Evolutionary conservation across 1,284 basidiomycete species (phyloP).

Genomic region (Sporisorium exsertum): DNA sequence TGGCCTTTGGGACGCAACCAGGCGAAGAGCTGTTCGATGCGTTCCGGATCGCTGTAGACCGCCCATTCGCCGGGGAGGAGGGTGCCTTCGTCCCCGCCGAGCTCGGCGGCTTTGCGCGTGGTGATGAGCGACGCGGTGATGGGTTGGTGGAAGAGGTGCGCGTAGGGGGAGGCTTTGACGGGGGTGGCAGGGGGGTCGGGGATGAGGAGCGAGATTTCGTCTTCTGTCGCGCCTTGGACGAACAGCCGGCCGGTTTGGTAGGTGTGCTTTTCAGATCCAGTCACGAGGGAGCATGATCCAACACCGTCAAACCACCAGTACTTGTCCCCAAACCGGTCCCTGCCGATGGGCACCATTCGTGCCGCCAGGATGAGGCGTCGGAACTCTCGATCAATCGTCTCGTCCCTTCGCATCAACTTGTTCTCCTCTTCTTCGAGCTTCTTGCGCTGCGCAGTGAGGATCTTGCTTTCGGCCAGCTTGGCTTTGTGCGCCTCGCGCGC

Average conservation of each 20-base stretch:
- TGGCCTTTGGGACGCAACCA: constrained; percentile 94
- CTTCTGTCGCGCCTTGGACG: constrained; percentile 85
- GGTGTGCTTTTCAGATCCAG: constrained; percentile 68
- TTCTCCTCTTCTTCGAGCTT: constrained; percentile 79
- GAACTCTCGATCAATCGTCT: constrained; percentile 91
- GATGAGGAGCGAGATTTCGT: constrained; percentile 62
- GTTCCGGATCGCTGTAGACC: constrained; percentile 84
- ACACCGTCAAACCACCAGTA: constrained; percentile 99
- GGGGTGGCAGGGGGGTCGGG: constrained; percentile 3
- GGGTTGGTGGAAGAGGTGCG: constrained; percentile 66
- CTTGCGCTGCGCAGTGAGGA: constrained; percentile 53
- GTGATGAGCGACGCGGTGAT: constrained; percentile 12
- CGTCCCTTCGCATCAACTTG: constrained; percentile 81
- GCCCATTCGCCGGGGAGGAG: constrained; percentile 86
- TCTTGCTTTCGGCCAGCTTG: constrained; percentile 57
- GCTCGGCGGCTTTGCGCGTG: constrained; percentile 65
- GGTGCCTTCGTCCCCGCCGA: constrained; percentile 72
- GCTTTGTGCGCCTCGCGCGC: constrained; percentile 54
- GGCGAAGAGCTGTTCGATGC: constrained; percentile 83
- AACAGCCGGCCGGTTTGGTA: constrained; percentile 91
- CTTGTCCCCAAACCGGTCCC: constrained; percentile 91
- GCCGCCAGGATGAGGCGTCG: constrained; percentile 84
- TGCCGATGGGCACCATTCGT: constrained; percentile 86
- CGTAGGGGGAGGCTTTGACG: constrained; percentile 16
- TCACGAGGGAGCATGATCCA: constrained; percentile 81